phyloP scores from a whole-genome alignment of 306 rosid genomes.

The Adenanthera pavonina region DNA sequence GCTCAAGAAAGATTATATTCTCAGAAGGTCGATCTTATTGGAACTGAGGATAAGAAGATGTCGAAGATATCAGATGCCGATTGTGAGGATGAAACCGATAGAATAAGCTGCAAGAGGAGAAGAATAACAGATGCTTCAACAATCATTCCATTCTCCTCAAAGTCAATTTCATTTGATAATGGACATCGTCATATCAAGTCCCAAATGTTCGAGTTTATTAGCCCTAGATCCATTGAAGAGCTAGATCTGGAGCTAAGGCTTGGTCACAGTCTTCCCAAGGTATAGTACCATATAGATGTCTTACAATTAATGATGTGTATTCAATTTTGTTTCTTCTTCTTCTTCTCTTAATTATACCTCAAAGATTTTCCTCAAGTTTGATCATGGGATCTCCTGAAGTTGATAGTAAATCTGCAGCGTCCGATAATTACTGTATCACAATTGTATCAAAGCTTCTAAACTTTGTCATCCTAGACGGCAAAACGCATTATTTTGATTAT shows the following conservation, averaged over 20 bases:
- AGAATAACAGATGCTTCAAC: slow-evolving; percentile 48
- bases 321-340: slow-evolving; percentile 5
- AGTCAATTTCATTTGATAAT: slow-evolving; percentile 35
- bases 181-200: not conserved
- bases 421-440: not conserved
- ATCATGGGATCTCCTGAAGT: slow-evolving; percentile 1
- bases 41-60: slow-evolving; percentile 14
- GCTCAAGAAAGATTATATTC: slow-evolving; percentile 39
- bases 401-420: not conserved
- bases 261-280: slow-evolving; percentile 43
- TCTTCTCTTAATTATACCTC: not conserved
- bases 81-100: slow-evolving; percentile 23
- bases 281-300: slow-evolving; percentile 21
- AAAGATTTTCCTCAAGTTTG: not conserved
- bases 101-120: slow-evolving; percentile 60
- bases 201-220: slow-evolving; percentile 25
- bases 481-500: not conserved
- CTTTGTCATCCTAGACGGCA: not conserved
- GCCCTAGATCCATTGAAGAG: slow-evolving; percentile 37
- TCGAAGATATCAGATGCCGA: not conserved
- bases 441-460: not conserved
- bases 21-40: slow-evolving; percentile 9
- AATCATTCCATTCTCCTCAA: slow-evolving; percentile 44
- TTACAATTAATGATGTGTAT: not conserved
- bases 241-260: slow-evolving; percentile 51